phyloP scores from a whole-genome alignment of 371 early-diverging fungal genomes.

The Syncephalastrum monosporum region DNA sequence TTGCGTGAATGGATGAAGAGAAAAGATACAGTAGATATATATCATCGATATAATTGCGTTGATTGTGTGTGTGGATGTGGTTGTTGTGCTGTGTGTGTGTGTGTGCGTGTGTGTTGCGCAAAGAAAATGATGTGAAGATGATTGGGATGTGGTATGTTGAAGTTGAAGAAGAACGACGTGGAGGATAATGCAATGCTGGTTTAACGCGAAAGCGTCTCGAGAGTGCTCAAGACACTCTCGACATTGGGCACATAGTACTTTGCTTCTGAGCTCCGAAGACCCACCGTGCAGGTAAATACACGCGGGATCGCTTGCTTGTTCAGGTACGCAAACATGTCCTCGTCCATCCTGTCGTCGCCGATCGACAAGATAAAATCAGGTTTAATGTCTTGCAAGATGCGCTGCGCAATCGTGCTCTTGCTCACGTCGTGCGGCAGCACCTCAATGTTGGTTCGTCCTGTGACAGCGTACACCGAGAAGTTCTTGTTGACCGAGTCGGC shows the following conservation, averaged over 20 bases:
- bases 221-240: slow-evolving; percentile 37
- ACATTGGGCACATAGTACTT: slow-evolving; percentile 57
- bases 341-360: slow-evolving; percentile 83
- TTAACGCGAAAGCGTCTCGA: slow-evolving; percentile 22
- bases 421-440: slow-evolving; percentile 67
- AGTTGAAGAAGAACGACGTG: too few species aligned
- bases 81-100: too few species aligned
- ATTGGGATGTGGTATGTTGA: too few species aligned
- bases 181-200: too few species aligned
- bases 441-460: slow-evolving; percentile 93
- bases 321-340: slow-evolving; percentile 79
- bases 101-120: too few species aligned
- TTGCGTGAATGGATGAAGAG: too few species aligned
- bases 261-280: slow-evolving; percentile 59
- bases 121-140: too few species aligned
- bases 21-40: too few species aligned
- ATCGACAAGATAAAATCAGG: slow-evolving; percentile 72
- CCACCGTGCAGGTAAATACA: slow-evolving; percentile 60
- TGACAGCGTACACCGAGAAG: slow-evolving; percentile 84
- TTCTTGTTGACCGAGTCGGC: slow-evolving; percentile 81
- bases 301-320: slow-evolving; percentile 42
- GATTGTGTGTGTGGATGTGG: too few species aligned
- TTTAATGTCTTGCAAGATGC: slow-evolving; percentile 55
- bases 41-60: too few species aligned
- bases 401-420: slow-evolving; percentile 62